Percentiles rank a stretch among this genome's conserved stretches.
These are phyloP conservation scores for Funneliformis geosporum DNA, from an alignment of 192 early-diverging fungal species.

Conservation along the genomic window DNA sequence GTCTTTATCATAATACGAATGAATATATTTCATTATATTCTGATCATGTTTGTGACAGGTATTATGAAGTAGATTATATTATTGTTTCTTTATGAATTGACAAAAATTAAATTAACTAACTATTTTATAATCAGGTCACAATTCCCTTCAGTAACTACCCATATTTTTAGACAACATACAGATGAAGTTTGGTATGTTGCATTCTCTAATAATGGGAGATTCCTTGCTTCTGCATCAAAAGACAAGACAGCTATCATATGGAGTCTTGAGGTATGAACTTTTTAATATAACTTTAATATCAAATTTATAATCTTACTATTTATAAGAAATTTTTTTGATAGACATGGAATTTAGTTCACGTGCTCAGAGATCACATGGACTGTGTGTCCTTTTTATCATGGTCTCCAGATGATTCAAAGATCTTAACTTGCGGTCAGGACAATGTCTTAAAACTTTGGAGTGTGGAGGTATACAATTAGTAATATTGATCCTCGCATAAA, in stretches of 20 bases:
- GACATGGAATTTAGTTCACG: slow-evolving; percentile 58
- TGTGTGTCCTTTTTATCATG: slow-evolving; percentile 86
- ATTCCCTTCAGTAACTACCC: slow-evolving; percentile 61
- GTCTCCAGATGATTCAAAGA: slow-evolving; percentile 79
- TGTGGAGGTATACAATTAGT: slow-evolving; percentile 48
- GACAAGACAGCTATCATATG: slow-evolving; percentile 90
- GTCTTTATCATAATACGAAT: slow-evolving; percentile 79
- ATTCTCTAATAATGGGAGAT: slow-evolving; percentile 87
- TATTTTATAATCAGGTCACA: slow-evolving; percentile 38
- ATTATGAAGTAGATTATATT: slow-evolving; percentile 23
- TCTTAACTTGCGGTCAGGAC: slow-evolving; percentile 85
- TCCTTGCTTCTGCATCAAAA: slow-evolving; percentile 88
- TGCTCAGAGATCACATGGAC: slow-evolving; percentile 63
- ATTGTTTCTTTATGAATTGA: slow-evolving; percentile 32
- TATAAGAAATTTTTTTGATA: slow-evolving; percentile 32
- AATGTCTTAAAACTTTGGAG: slow-evolving; percentile 82
- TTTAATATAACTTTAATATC: not conserved
- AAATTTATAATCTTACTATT: not conserved
- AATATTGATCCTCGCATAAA: not conserved
- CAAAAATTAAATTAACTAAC: not conserved
- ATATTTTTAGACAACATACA: slow-evolving; percentile 67
- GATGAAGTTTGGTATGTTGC: slow-evolving; percentile 97
- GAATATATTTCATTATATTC: slow-evolving; percentile 60
- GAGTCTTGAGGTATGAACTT: slow-evolving; percentile 62
- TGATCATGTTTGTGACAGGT: slow-evolving; percentile 79